A percentile compares a stretch with the other conserved stretches of the same genome.
Evolutionary conservation across 2,329 filamentous ascomycete genomes (phyloP).

Genomic region (Hypomyces rosellus): DNA sequence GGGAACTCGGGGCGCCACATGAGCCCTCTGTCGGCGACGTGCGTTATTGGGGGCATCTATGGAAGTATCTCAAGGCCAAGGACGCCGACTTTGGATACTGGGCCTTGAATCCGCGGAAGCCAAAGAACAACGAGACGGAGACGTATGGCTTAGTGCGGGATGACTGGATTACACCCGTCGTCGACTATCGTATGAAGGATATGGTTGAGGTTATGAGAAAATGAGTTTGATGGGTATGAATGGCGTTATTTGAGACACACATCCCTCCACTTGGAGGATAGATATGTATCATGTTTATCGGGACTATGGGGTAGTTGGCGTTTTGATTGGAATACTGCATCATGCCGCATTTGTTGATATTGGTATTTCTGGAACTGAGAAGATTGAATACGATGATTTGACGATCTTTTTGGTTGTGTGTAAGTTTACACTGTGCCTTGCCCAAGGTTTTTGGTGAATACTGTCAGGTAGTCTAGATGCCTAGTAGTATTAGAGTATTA

Average conservation of each 20-base stretch:
- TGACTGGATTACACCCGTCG: constrained; percentile 56
- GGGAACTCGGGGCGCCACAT: constrained; percentile 57
- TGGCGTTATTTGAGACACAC: constrained; percentile 2
- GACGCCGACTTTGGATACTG: constrained; percentile 65
- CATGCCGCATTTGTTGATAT: too few species aligned
- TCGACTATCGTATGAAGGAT: constrained; percentile 58
- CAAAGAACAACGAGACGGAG: constrained; percentile 50
- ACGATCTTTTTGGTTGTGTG: too few species aligned
- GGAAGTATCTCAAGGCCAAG: constrained; percentile 49
- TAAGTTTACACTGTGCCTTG: too few species aligned
- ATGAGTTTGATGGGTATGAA: neutral
- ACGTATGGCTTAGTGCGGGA: constrained; percentile 56
- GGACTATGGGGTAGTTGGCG: too few species aligned
- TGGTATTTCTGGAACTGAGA: too few species aligned
- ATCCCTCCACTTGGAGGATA: neutral
- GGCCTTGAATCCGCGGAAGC: constrained; percentile 63
- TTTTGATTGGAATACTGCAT: too few species aligned
- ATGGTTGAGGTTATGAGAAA: constrained; percentile 46
- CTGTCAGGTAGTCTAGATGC: too few species aligned
- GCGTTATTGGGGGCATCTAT: constrained; percentile 60
- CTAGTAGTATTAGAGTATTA: too few species aligned
- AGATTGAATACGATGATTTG: too few species aligned
- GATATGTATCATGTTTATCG: neutral
- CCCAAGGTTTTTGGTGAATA: too few species aligned
- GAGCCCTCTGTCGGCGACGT: constrained; percentile 48